Evolutionary conservation across 2,329 filamentous ascomycete species (phyloP).

Genomic region (Pezicula carpinea): DNA sequence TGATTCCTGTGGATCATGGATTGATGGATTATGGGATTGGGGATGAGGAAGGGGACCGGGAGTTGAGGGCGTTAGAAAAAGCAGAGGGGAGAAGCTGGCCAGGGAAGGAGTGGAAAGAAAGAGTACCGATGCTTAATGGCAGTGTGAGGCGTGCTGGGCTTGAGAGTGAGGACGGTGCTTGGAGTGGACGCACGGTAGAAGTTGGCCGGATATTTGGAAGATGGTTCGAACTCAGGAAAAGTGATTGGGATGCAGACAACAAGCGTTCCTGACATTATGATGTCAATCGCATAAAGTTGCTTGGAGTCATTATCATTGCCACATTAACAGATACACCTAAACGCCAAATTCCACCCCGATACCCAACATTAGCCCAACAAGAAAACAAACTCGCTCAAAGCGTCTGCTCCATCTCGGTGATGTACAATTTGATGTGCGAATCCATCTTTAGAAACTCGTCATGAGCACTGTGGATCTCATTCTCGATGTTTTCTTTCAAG

Average conservation of each 20-base stretch:
- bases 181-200: constrained; percentile 54
- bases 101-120: constrained; percentile 40
- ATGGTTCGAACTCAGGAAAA: constrained; percentile 57
- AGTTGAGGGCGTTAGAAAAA: constrained; percentile 23
- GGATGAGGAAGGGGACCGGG: constrained; percentile 28
- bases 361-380: constrained; percentile 6
- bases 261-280: neutral
- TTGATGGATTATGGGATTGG: constrained; percentile 23
- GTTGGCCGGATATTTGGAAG: constrained; percentile 53
- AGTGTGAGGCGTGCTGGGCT: constrained; percentile 39
- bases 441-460: constrained; percentile 98
- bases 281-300: neutral
- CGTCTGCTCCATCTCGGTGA: constrained; percentile 97
- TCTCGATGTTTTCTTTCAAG: constrained; percentile 95
- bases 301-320: constrained; percentile 24
- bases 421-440: constrained; percentile 93
- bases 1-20: constrained; percentile 23
- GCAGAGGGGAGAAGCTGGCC: constrained; percentile 16
- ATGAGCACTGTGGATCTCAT: constrained; percentile 82
- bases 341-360: constrained; percentile 20
- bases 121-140: constrained; percentile 59
- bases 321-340: constrained; percentile 28
- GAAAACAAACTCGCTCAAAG: constrained; percentile 35
- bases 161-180: constrained; percentile 44
- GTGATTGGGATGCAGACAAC: constrained; percentile 29